Evolutionary conservation across 495 filamentous ascomycete species (phyloP).

Genomic region (Trichocladium antarcticum): DNA sequence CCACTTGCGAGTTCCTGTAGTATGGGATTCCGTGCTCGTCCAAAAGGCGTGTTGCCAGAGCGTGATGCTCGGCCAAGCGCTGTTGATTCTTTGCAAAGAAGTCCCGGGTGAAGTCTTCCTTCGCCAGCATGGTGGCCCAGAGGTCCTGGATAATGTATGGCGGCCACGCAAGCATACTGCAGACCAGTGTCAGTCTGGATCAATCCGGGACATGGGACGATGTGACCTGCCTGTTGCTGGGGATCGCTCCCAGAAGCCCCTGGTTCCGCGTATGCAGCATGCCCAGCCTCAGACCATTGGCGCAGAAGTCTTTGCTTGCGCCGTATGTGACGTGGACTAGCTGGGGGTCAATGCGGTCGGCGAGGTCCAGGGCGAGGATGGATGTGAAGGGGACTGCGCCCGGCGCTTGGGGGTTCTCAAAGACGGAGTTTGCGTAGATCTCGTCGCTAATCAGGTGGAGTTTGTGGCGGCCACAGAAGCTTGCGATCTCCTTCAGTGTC

Average conservation of each 20-base stretch:
- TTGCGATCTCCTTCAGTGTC: constrained; percentile 10
- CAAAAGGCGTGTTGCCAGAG: constrained; percentile 24
- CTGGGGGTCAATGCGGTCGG: constrained; percentile 23
- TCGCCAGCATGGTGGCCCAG: constrained; percentile 32
- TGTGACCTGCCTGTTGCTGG: constrained; percentile 19
- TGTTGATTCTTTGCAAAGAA: constrained; percentile 34
- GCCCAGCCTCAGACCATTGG: constrained; percentile 33
- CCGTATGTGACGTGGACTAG: constrained; percentile 36
- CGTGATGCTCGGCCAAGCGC: constrained; percentile 28
- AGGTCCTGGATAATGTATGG: constrained; percentile 15
- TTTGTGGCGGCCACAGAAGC: constrained; percentile 18
- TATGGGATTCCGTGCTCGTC: constrained; percentile 28
- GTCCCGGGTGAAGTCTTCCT: constrained; percentile 29
- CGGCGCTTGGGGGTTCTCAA: constrained; percentile 10
- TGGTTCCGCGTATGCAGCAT: constrained; percentile 19
- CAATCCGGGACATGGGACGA: neutral
- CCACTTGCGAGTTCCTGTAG: constrained; percentile 7
- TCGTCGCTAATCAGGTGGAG: constrained; percentile 28
- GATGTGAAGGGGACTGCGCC: constrained; percentile 24
- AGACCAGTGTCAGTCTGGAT: neutral
- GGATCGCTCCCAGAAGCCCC: constrained; percentile 4
- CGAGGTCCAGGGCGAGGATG: constrained; percentile 25
- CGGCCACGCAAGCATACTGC: constrained; percentile 19
- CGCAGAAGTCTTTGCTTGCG: constrained; percentile 36
- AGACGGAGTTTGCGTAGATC: constrained; percentile 25